A percentile compares a stretch with the other conserved stretches of the same genome.
Conservation (phyloP, 192 early-diverging fungal species). For the Coemansia sp. region DNA sequence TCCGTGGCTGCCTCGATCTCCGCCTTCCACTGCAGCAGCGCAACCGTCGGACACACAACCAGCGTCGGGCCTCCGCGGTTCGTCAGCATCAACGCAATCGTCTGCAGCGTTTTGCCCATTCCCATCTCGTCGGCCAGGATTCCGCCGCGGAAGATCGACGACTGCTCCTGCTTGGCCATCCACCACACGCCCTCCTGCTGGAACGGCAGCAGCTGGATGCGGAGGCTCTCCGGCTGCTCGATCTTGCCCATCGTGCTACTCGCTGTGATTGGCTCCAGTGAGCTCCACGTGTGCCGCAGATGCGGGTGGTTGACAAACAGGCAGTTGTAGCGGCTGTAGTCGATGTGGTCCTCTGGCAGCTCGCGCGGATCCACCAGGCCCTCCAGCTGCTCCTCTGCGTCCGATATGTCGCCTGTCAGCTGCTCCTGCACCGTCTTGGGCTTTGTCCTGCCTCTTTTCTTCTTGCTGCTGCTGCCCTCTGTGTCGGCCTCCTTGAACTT, state of each 20-base stretch:
- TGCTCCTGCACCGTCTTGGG: slow-evolving; percentile 21
- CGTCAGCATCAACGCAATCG: slow-evolving; percentile 74
- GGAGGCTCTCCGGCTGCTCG: slow-evolving; percentile 69
- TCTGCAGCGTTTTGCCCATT: slow-evolving; percentile 94
- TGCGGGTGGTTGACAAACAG: slow-evolving; percentile 46
- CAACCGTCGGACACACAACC: slow-evolving; percentile 85
- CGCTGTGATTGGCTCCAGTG: slow-evolving; percentile 3
- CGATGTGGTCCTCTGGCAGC: slow-evolving; percentile 31
- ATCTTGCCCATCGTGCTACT: slow-evolving; percentile 9
- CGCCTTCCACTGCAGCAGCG: slow-evolving; percentile 83
- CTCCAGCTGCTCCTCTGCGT: slow-evolving; percentile 5
- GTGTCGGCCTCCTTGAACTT: not conserved
- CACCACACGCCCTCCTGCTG: slow-evolving; percentile 84
- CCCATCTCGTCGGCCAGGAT: slow-evolving; percentile 90
- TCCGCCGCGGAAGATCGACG: slow-evolving; percentile 69
- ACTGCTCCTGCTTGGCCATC: slow-evolving; percentile 76
- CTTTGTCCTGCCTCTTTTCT: slow-evolving; percentile 13
- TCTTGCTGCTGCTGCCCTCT: not conserved
- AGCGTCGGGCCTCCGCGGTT: slow-evolving; percentile 71
- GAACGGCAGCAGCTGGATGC: slow-evolving; percentile 81
- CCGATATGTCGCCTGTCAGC: slow-evolving; percentile 33
- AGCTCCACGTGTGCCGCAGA: slow-evolving; percentile 40
- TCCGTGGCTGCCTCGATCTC: slow-evolving; percentile 72
- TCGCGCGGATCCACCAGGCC: slow-evolving; percentile 12
- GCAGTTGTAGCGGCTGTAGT: slow-evolving; percentile 33